Evolutionary conservation across 2,329 filamentous ascomycete genomes (phyloP), one percentile per base, ranked within the genome.

Genomic region (Parasarocladium wereldwijsianum): DNA sequence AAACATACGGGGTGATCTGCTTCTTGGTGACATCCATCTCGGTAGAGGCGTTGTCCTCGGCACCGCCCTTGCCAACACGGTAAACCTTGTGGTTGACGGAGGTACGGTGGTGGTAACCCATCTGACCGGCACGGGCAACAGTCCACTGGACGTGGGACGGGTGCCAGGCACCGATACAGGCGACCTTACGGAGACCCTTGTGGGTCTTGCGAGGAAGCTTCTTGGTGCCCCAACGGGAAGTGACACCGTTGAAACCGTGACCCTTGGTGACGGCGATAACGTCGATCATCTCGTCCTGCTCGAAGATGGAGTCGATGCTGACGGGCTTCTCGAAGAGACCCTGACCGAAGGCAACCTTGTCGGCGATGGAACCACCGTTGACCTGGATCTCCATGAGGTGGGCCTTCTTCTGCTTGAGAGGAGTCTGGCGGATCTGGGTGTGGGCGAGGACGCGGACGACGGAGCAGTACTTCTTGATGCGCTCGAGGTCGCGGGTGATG

Each of bases 381-480:
- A 98, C 66, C 73, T 98, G 90, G 62, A 98, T 85, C 73, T 98
- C 90, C 90, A 98, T 98, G 50, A 98, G 75, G 66, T 98, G 90
- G 54, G 90, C 87, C 83, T 96, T 98, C 86, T 98, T 98, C 76
- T 98, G 90, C 82, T 94, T 96, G 64, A 98, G 80, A 43, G 90
- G 87, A 39, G 90, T 96, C 79, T 92, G 87, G 76, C 79, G 77
- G 75, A 96, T 86, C 71, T 98, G 90, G 50, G 90, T 94, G 79
- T 98, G 90, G 62, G 90, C 87, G 60, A 98, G 86, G 48, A 98
- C 76, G 64, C 90, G 90, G 70, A 98, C 82, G 62, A 96, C 86
- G 50, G 85, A 90, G 82, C 87, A 94, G 84, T 98, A 98, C 75
- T 96, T 96, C 84, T 94, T 93, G 69, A 98, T 96, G 66, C 90